Conservation (phyloP, 306 rosid genomes). For the Bauhinia variegata region DNA sequence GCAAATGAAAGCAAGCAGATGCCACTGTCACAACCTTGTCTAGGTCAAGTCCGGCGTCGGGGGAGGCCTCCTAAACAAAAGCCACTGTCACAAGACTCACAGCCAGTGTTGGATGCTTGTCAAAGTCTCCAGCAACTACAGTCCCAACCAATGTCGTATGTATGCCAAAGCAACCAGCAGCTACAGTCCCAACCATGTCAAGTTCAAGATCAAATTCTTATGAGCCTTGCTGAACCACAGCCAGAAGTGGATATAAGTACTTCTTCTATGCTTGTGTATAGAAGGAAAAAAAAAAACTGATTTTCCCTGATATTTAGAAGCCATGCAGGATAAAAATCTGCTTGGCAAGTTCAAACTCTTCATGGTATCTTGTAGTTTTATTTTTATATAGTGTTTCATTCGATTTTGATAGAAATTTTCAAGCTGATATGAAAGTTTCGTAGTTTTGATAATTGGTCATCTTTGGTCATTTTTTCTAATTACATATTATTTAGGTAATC, state of each 20-base stretch:
- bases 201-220: background rate
- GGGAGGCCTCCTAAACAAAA: conserved; percentile 24
- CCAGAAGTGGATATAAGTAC: background rate
- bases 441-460: conserved; percentile 3
- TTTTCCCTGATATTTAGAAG: background rate
- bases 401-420: conserved; percentile 1
- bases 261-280: background rate
- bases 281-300: background rate
- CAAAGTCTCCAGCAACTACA: background rate
- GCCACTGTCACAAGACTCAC: background rate
- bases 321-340: background rate
- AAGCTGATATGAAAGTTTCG: background rate
- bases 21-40: conserved; percentile 4
- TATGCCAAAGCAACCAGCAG: background rate
- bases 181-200: background rate
- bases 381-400: background rate
- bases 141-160: background rate
- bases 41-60: background rate
- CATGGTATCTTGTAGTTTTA: background rate
- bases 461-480: background rate
- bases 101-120: background rate
- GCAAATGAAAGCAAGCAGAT: background rate
- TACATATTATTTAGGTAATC: background rate
- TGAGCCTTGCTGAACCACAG: background rate
- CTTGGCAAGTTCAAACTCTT: background rate